These are phyloP conservation scores for Hyphopichia pseudoburtonii DNA, from an alignment of 1,139 yeast genomes.

Conservation along the genomic window DNA sequence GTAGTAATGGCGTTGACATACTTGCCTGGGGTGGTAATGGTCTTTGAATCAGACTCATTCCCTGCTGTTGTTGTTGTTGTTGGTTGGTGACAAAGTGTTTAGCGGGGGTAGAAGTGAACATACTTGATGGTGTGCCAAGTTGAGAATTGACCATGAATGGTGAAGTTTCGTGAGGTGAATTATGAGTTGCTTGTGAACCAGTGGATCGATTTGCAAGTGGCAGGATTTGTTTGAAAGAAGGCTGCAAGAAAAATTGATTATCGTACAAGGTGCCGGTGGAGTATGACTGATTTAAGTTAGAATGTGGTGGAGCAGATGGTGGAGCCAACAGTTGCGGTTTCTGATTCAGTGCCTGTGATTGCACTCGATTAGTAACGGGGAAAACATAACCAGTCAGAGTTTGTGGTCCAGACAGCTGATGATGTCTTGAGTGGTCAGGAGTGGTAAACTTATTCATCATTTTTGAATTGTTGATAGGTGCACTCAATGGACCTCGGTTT, in stretches of 20 bases:
- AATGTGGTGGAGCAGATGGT: constrained; percentile 6
- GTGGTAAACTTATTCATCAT: constrained; percentile 5
- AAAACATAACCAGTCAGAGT: not conserved
- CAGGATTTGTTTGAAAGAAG: not conserved
- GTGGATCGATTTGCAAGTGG: not conserved
- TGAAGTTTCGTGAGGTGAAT: constrained; percentile 13
- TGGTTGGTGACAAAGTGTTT: constrained; percentile 5
- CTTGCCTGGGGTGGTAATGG: constrained; percentile 1
- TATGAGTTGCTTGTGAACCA: not conserved
- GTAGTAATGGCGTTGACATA: constrained; percentile 1
- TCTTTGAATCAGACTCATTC: not conserved
- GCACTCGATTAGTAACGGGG: not conserved
- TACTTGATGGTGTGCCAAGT: constrained; percentile 6
- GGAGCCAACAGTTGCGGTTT: not conserved
- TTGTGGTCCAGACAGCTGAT: not conserved
- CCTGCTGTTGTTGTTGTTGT: not conserved
- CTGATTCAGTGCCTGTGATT: not conserved
- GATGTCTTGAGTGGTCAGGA: not conserved
- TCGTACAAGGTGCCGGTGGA: constrained; percentile 12
- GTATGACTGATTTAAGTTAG: constrained; percentile 10
- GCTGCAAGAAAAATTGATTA: not conserved
- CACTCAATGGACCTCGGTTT: constrained; percentile 33
- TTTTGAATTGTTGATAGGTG: constrained; percentile 35
- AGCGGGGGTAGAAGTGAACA: constrained; percentile 18
- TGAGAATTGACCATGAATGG: constrained; percentile 12